A percentile compares a stretch with the other conserved stretches of the same genome.
Evolutionary conservation across 140 eudicot genomes (phyloP).

Genomic region (Cichorium intybus): DNA sequence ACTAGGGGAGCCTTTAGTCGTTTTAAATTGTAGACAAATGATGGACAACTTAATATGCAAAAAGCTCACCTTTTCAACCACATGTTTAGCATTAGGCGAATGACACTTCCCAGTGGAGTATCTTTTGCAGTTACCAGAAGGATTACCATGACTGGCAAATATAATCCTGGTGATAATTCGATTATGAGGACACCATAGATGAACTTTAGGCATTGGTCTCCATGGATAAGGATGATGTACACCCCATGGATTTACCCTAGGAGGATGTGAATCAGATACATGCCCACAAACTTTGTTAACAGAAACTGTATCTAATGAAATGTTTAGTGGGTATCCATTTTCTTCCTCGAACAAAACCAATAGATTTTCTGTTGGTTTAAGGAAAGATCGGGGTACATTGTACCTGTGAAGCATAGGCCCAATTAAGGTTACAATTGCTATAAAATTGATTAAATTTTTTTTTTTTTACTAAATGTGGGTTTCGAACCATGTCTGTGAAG

Average conservation of each 20-base stretch:
- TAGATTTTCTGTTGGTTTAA: slow-evolving; percentile 49
- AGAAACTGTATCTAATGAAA: slow-evolving; percentile 57
- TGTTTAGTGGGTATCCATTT: slow-evolving; percentile 50
- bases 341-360: slow-evolving; percentile 78
- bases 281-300: slow-evolving; percentile 46
- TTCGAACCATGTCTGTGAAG: slow-evolving; percentile 69
- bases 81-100: slow-evolving; percentile 40
- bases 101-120: slow-evolving; percentile 63
- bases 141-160: slow-evolving; percentile 72
- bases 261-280: slow-evolving; percentile 38
- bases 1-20: too few relatives aligned
- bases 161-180: slow-evolving; percentile 44
- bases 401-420: slow-evolving; percentile 45
- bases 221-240: slow-evolving; percentile 19
- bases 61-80: slow-evolving; percentile 47
- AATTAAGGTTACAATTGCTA: neutral
- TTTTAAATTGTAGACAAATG: neutral
- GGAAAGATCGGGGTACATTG: slow-evolving; percentile 74
- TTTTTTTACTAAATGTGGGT: neutral
- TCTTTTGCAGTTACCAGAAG: slow-evolving; percentile 46
- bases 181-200: slow-evolving; percentile 51
- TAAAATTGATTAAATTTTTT: neutral
- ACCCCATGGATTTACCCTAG: slow-evolving; percentile 31
- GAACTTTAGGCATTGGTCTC: slow-evolving; percentile 35
- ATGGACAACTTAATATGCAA: neutral